These are phyloP conservation scores for Sphagnum magellanicum DNA, from an alignment of 228 moss, liverwort and hornwort species.

Conservation along the genomic window DNA sequence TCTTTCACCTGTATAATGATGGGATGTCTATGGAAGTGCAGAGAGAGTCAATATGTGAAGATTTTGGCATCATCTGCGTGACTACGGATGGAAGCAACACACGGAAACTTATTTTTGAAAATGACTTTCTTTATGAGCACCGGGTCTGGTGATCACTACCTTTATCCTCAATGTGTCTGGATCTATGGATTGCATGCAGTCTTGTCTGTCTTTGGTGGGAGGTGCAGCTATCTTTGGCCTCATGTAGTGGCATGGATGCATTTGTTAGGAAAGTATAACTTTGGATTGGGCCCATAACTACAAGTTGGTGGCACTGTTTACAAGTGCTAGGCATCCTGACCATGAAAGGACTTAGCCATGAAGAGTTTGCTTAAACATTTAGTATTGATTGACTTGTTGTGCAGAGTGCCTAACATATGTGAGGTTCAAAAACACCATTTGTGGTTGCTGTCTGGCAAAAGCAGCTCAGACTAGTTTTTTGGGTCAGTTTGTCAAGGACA, in stretches of 20 bases:
- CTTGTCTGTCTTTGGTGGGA: neutral
- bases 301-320: no score
- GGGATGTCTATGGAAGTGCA: slow-evolving; percentile 2
- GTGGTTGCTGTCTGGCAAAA: no score
- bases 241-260: no score
- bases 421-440: no score
- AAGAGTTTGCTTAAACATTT: neutral
- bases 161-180: no score
- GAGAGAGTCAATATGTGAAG: slow-evolving; percentile 35
- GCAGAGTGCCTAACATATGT: neutral
- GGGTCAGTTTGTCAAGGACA: no score
- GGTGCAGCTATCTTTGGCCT: no score
- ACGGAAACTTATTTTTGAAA: slow-evolving; percentile 37
- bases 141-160: slow-evolving; percentile 14
- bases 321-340: neutral
- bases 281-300: no score
- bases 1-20: no score
- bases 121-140: slow-evolving; percentile 32
- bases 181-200: neutral
- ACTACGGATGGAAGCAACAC: slow-evolving; percentile 29
- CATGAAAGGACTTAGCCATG: neutral
- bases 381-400: neutral
- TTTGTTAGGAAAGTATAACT: no score
- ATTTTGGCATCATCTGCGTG: slow-evolving; percentile 44
- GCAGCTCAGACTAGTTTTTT: no score